Conservation (phyloP, 2,329 filamentous ascomycete species). For the Anisogramma anomala region DNA sequence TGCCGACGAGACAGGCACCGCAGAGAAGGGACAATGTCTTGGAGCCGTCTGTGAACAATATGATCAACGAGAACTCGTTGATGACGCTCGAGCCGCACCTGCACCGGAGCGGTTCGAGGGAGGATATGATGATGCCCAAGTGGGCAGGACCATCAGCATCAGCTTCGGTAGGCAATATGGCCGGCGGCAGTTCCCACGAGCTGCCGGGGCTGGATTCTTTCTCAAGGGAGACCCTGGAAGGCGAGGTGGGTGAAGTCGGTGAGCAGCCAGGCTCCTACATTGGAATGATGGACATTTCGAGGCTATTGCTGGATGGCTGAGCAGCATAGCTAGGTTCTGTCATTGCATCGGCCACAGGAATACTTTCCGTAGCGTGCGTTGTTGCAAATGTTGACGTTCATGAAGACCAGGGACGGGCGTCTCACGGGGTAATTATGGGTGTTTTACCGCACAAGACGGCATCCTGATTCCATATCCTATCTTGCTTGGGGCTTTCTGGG, state of each 20-base stretch:
- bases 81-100: conserved; percentile 29
- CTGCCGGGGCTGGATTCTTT: conserved; percentile 10
- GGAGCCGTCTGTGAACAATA: conserved; percentile 40
- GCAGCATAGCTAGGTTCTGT: not conserved
- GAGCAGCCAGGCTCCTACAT: conserved; percentile 22
- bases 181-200: conserved; percentile 1
- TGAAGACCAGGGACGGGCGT: not conserved
- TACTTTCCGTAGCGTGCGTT: not conserved
- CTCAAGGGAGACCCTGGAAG: conserved; percentile 10
- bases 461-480: no score
- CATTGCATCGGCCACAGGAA: not conserved
- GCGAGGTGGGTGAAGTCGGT: conserved; percentile 18
- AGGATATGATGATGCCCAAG: conserved; percentile 31
- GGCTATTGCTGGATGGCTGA: conserved; percentile 39
- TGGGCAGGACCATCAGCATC: conserved; percentile 24
- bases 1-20: conserved; percentile 13
- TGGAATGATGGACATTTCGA: conserved; percentile 51
- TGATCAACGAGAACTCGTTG: conserved; percentile 33
- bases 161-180: conserved; percentile 1
- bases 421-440: no score
- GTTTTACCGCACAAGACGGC: no score
- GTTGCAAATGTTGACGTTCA: not conserved
- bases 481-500: no score
- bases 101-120: conserved; percentile 31
- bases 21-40: conserved; percentile 32